These are phyloP conservation scores for Aspergillus piperis DNA, from an alignment of 2,329 filamentous ascomycete species.

Conservation along the genomic window DNA sequence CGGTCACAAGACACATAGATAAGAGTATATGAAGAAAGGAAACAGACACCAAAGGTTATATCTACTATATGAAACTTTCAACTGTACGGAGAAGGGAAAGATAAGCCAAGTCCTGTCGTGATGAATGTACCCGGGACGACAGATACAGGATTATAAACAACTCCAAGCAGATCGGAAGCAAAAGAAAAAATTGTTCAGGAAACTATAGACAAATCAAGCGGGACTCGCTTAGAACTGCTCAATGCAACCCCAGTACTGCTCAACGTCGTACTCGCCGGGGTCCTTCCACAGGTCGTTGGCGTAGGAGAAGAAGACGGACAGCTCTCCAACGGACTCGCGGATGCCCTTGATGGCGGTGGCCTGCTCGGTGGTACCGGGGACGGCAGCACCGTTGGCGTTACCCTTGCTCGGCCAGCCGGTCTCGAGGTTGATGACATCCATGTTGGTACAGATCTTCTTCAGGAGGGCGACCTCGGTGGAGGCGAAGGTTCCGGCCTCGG, in stretches of 20 bases:
- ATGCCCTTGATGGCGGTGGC: conserved; percentile 71
- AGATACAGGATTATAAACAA: conserved; percentile 20
- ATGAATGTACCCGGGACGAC: conserved; percentile 17
- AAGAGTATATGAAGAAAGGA: conserved; percentile 25
- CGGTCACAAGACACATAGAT: conserved; percentile 32
- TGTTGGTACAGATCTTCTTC: conserved; percentile 67
- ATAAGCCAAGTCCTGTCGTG: conserved; percentile 11
- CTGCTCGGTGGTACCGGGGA: conserved; percentile 70
- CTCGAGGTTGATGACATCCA: conserved; percentile 80
- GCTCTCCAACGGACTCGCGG: conserved; percentile 62
- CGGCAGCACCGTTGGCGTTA: conserved; percentile 68
- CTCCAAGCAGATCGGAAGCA: conserved; percentile 20
- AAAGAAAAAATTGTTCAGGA: conserved; percentile 9
- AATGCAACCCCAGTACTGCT: conserved; percentile 76
- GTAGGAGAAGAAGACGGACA: conserved; percentile 80
- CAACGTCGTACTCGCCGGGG: conserved; percentile 67
- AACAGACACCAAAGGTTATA: conserved; percentile 16
- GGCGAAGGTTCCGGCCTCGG: conserved; percentile 74
- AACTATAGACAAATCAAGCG: conserved; percentile 7
- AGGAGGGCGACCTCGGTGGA: conserved; percentile 71
- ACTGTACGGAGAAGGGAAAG: conserved; percentile 20
- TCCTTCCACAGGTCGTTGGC: conserved; percentile 81
- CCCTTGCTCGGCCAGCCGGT: conserved; percentile 82
- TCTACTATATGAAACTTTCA: conserved; percentile 21
- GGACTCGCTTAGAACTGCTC: conserved; percentile 48